A percentile compares a stretch with the other conserved stretches of the same genome.
These are phyloP conservation scores for Exophiala calicioides DNA, from an alignment of 2,329 filamentous ascomycete species.

Conservation along the genomic window DNA sequence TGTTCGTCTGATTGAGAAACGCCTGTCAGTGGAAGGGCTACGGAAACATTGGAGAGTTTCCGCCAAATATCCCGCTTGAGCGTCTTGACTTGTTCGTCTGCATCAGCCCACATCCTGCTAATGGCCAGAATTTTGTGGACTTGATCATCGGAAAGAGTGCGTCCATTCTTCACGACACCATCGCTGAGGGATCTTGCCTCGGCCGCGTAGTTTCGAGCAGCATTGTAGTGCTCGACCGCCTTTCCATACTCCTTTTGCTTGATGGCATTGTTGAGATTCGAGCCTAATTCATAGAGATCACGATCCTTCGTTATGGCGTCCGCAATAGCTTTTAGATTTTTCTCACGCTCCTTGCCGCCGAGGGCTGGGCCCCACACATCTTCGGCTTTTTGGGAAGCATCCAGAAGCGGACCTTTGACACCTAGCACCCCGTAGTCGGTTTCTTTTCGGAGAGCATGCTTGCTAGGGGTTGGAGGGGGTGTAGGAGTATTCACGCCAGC, in stretches of 20 bases:
- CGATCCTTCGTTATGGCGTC: slow-evolving; percentile 75
- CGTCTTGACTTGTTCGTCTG: slow-evolving; percentile 78
- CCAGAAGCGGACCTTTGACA: slow-evolving; percentile 83
- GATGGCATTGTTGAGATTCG: slow-evolving; percentile 77
- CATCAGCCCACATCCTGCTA: slow-evolving; percentile 92
- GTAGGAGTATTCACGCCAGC: slow-evolving; percentile 44
- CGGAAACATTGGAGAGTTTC: slow-evolving; percentile 69
- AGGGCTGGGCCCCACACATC: slow-evolving; percentile 96
- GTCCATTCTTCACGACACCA: slow-evolving; percentile 50
- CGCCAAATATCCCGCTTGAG: slow-evolving; percentile 93
- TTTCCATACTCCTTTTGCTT: slow-evolving; percentile 88
- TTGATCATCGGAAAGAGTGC: slow-evolving; percentile 71
- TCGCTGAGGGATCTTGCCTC: slow-evolving; percentile 72
- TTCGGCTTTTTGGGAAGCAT: slow-evolving; percentile 90
- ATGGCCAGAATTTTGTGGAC: slow-evolving; percentile 85
- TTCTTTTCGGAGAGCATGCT: slow-evolving; percentile 89
- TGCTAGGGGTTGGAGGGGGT: slow-evolving; percentile 63
- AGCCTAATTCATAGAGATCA: slow-evolving; percentile 78
- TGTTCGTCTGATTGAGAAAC: slow-evolving; percentile 70
- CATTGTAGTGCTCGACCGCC: slow-evolving; percentile 81
- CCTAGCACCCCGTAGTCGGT: slow-evolving; percentile 86
- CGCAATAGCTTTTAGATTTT: slow-evolving; percentile 76
- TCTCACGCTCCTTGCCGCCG: slow-evolving; percentile 87
- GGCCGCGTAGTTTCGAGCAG: slow-evolving; percentile 78
- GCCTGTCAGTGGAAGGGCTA: slow-evolving; percentile 53